Evolutionary conservation across 1,284 basidiomycete species (phyloP).

Genomic region (Cryptococcus hybrid): DNA sequence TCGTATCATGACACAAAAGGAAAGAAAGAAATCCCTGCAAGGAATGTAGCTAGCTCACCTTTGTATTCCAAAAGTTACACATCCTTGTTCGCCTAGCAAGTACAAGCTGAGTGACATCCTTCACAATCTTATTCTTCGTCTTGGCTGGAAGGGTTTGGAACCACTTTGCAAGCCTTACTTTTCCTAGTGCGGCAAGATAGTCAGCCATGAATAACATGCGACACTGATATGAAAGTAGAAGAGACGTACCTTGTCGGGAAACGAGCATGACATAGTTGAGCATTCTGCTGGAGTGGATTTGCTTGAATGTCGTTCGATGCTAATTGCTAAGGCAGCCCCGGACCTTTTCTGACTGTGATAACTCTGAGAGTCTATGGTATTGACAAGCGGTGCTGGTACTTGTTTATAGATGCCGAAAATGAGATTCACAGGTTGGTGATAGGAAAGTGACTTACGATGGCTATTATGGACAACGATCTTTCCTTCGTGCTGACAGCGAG

Average conservation of each 20-base stretch:
- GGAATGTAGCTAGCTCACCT: conserved; percentile 56
- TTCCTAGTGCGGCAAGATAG: conserved; percentile 56
- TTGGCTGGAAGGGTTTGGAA: conserved; percentile 94
- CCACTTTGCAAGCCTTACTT: conserved; percentile 98
- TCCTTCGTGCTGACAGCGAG: no score
- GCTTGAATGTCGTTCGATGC: no score
- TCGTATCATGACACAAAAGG: no score
- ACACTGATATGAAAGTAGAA: conserved; percentile 1
- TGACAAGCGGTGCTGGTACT: no score
- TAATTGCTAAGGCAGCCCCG: no score
- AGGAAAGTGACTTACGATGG: no score
- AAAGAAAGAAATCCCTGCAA: background rate
- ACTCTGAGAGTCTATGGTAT: no score
- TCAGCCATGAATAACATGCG: background rate
- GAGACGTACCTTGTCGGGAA: conserved; percentile 77
- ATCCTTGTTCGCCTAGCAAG: conserved; percentile 93
- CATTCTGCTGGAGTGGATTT: conserved; percentile 51
- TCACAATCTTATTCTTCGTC: conserved; percentile 95
- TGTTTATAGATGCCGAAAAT: no score
- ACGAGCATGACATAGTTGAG: conserved; percentile 89
- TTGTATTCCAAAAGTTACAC: conserved; percentile 99
- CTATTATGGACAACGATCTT: no score
- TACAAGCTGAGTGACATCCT: conserved; percentile 98
- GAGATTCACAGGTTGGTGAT: no score
- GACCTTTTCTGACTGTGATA: no score